These are phyloP conservation scores for Eleusine indica DNA, from an alignment of 176 grass and related monocot species.

Conservation along the genomic window DNA sequence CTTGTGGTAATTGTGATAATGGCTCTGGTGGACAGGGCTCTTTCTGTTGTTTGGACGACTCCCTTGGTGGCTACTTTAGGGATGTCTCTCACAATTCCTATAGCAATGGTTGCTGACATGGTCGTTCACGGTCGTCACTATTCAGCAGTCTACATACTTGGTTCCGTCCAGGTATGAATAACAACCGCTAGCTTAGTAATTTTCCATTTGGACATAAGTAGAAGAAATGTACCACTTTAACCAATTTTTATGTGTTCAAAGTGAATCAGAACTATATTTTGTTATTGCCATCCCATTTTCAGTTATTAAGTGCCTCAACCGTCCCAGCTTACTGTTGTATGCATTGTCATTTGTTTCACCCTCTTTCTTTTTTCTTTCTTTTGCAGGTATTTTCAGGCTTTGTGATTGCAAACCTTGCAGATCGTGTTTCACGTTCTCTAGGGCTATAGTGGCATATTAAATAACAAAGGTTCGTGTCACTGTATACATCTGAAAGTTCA, in stretches of 20 bases:
- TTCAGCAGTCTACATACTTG: constrained; percentile 92
- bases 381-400: constrained; percentile 96
- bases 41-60: constrained; percentile 96
- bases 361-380: constrained; percentile 24
- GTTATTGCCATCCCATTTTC: background rate
- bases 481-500: constrained; percentile 24
- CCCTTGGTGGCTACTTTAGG: constrained; percentile 95
- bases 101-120: constrained; percentile 98
- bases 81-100: constrained; percentile 96
- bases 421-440: constrained; percentile 67
- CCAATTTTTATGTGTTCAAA: background rate
- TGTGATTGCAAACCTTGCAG: constrained; percentile 80
- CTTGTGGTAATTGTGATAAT: background rate
- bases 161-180: constrained; percentile 76
- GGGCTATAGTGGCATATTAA: constrained; percentile 59
- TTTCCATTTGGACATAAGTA: background rate
- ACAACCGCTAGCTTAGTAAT: constrained; percentile 25
- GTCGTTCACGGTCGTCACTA: constrained; percentile 91
- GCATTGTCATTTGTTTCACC: constrained; percentile 16
- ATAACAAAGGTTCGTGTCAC: background rate
- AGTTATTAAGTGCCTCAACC: background rate
- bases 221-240: background rate
- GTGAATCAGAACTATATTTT: background rate
- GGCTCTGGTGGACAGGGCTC: constrained; percentile 62
- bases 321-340: background rate